These are phyloP conservation scores for Rubia peregrina DNA, from an alignment of 305 asterid species.

Conservation along the genomic window DNA sequence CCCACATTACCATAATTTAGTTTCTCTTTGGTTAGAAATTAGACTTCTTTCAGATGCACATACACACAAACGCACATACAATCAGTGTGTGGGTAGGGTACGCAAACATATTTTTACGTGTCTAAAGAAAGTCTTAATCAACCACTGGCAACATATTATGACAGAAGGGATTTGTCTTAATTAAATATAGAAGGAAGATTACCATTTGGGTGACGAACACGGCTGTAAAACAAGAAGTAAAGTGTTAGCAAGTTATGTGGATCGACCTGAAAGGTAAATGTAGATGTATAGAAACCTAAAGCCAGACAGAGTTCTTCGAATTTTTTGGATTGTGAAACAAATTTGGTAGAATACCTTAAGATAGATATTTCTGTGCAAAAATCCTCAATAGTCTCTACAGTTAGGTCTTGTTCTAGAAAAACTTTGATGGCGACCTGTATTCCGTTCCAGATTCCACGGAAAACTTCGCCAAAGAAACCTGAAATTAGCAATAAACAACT, in stretches of 20 bases:
- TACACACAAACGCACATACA: not conserved
- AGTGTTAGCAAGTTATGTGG: conserved; percentile 10
- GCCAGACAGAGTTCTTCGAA: not conserved
- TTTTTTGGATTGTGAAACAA: not conserved
- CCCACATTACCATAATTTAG: not conserved
- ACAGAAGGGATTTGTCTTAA: not conserved
- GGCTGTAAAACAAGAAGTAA: conserved; percentile 1
- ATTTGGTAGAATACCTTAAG: conserved; percentile 4
- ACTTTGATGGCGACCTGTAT: conserved; percentile 12
- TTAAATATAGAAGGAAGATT: conserved; percentile 6
- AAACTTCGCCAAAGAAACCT: conserved; percentile 15
- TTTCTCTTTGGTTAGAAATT: not conserved
- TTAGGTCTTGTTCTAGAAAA: conserved; percentile 9
- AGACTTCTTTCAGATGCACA: not conserved
- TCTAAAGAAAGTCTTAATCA: not conserved
- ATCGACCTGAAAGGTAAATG: not conserved
- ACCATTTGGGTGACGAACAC: conserved; percentile 15
- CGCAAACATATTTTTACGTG: not conserved
- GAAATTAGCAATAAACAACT: not conserved
- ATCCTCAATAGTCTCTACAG: conserved; percentile 11
- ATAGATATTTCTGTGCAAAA: conserved; percentile 11
- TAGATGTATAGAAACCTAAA: not conserved
- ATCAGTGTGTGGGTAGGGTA: not conserved
- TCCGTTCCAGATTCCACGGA: conserved; percentile 11
- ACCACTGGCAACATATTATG: not conserved